Evolutionary conservation across 768 basidiomycete genomes (phyloP), one percentile per base, ranked within the genome.

Genomic region (Collybia mongolica): DNA sequence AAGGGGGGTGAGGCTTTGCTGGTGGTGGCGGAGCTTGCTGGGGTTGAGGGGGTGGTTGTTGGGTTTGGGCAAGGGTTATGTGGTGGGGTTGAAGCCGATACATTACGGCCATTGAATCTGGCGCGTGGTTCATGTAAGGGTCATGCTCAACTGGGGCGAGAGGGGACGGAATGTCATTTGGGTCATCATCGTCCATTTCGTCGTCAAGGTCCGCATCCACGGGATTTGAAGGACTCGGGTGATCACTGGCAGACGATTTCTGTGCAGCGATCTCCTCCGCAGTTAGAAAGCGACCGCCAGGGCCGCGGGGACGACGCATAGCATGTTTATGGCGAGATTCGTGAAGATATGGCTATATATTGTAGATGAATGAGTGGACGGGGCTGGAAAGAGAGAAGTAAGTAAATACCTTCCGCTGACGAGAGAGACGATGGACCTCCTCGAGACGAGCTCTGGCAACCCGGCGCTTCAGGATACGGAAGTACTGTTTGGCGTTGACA

Each of bases 401-500:
- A 64, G 60, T 37, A 36, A 32, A 11, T 11, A 90, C 96, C 83
- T 99, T 98, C 65, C 97, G 80, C 67, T 96, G 90, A 58, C 87
- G 80, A 51, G 93, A 94, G 55, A 99, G 81, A 55, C 93, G 80
- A 58, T 97, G 94, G 46, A 98, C 79, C 69, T 98, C 96, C 62
- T 97, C 95, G 46, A 98, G 78, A 43, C 97, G 80, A 2, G 93
- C 91, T 39, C 96, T 74, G 5, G 96, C 94, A 58, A 90, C 82
- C 49, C 97, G 81, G 55, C 97, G 81, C 75, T 98, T 98, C 69
- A 99, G 82, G 61, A 99, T 98, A 65, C 97, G 90, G 61, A 95
- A 93, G 67, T 98, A 99, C 71, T 99, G 97, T 66, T 99, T 99
- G 52, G 97, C 96, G 61, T 99, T 99, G 52, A 99, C 97, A 72